phyloP scores from a whole-genome alignment of 129 eudicot genomes.

The Flaveria ramosissima region DNA sequence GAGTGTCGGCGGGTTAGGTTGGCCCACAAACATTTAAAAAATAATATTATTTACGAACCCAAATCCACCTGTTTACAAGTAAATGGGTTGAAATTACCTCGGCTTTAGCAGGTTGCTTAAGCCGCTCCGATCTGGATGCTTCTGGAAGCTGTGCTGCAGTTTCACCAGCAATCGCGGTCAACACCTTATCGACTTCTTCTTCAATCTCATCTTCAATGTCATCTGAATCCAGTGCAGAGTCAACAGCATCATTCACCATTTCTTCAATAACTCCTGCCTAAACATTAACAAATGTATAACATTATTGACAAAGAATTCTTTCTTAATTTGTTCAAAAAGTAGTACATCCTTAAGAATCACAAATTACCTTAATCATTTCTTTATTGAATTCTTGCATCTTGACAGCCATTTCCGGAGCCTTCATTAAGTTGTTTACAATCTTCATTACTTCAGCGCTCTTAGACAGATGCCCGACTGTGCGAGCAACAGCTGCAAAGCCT shows the following conservation, averaged over 20 bases:
- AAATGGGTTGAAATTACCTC: slow-evolving; percentile 38
- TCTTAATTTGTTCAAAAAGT: neutral
- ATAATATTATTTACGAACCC: too few relatives aligned
- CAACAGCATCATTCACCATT: slow-evolving; percentile 76
- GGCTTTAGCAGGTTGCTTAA: slow-evolving; percentile 61
- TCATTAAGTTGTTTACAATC: slow-evolving; percentile 86
- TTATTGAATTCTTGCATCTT: slow-evolving; percentile 95
- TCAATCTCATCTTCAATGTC: slow-evolving; percentile 96
- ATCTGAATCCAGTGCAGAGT: slow-evolving; percentile 80
- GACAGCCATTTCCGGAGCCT: slow-evolving; percentile 80
- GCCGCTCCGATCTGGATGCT: slow-evolving; percentile 66
- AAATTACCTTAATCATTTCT: slow-evolving; percentile 85
- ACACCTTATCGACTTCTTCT: slow-evolving; percentile 92
- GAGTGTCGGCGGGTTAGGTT: neutral
- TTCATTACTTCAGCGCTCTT: slow-evolving; percentile 99
- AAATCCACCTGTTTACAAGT: neutral
- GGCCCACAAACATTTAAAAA: neutral
- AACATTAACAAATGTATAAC: neutral
- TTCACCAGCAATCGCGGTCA: slow-evolving; percentile 92
- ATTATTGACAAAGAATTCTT: neutral
- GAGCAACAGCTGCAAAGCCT: slow-evolving; percentile 70
- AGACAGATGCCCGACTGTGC: slow-evolving; percentile 92
- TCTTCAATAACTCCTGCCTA: slow-evolving; percentile 95
- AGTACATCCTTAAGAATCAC: neutral
- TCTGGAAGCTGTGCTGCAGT: slow-evolving; percentile 92